These are phyloP conservation scores for Talaromyces nanjingensis DNA, from an alignment of 495 filamentous ascomycete genomes.

Conservation along the genomic window DNA sequence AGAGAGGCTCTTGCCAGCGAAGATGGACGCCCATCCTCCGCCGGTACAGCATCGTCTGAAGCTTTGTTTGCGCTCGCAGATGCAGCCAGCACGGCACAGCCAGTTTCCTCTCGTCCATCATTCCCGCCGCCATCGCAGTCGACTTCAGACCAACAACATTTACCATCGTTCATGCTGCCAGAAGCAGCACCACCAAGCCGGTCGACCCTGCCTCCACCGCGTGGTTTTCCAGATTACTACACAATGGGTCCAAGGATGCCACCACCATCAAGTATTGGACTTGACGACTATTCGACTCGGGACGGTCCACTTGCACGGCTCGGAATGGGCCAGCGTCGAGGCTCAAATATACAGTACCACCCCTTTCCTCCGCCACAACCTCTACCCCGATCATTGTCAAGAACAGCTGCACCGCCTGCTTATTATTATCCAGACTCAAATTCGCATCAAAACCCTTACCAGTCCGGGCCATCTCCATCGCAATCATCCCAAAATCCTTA, in stretches of 20 bases:
- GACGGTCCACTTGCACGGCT: not conserved
- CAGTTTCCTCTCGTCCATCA: not conserved
- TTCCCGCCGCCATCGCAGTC: not conserved
- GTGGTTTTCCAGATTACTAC: not conserved
- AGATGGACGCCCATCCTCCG: not conserved
- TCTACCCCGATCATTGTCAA: not conserved
- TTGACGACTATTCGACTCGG: not conserved
- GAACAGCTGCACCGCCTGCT: not conserved
- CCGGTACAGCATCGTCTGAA: not conserved
- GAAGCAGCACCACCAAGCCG: not conserved
- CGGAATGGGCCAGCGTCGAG: not conserved
- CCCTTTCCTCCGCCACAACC: not conserved
- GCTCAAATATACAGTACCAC: not conserved
- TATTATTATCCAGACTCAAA: not conserved
- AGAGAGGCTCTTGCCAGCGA: not conserved
- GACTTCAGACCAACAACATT: not conserved
- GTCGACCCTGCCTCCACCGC: not conserved
- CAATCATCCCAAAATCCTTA: not conserved
- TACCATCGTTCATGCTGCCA: not conserved
- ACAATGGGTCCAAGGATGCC: not conserved
- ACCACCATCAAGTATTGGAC: not conserved
- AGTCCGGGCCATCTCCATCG: not conserved
- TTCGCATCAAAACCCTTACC: not conserved
- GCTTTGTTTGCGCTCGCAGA: slow-evolving; percentile 6
- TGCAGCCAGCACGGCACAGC: slow-evolving; percentile 4